Evolutionary conservation across 2,329 filamentous ascomycete genomes (phyloP).

Genomic region (Blastomyces parvus): DNA sequence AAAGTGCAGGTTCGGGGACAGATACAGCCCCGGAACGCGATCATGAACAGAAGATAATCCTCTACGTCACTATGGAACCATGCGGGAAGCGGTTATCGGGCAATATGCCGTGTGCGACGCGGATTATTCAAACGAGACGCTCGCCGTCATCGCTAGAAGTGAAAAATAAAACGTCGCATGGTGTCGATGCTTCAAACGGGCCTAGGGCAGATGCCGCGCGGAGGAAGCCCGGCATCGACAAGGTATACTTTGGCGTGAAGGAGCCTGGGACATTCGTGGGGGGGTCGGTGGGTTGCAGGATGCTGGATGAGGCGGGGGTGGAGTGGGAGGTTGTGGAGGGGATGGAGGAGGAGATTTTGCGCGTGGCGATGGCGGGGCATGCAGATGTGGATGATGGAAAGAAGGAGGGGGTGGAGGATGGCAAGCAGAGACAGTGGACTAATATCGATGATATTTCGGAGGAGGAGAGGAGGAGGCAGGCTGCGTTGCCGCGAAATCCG

Average conservation of each 20-base stretch:
- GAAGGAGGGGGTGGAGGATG: conserved; percentile 21
- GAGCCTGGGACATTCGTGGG: conserved; percentile 88
- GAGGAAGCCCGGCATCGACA: conserved; percentile 48
- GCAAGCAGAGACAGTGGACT: conserved; percentile 20
- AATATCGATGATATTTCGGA: conserved; percentile 32
- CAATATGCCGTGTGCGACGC: conserved; percentile 55
- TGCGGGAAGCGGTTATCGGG: conserved; percentile 39
- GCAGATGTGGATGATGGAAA: conserved; percentile 26
- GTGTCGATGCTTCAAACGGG: neutral
- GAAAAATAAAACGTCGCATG: neutral
- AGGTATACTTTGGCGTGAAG: conserved; percentile 76
- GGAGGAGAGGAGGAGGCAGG: conserved; percentile 32
- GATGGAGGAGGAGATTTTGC: conserved; percentile 69
- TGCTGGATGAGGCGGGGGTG: conserved; percentile 63
- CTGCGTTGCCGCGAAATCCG: conserved; percentile 33
- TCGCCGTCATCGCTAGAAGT: too few relatives aligned
- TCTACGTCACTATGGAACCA: conserved; percentile 83
- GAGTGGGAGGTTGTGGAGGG: conserved; percentile 63
- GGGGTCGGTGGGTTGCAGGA: conserved; percentile 63
- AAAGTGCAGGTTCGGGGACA: neutral
- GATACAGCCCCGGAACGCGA: neutral
- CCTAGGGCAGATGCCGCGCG: too few relatives aligned
- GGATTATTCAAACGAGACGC: conserved; percentile 52
- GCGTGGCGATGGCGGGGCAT: conserved; percentile 78
- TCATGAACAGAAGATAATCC: conserved; percentile 33